Base-by-base conservation (phyloP, 352 stramenopile species). In the Phytophthora ohioensis region DNA sequence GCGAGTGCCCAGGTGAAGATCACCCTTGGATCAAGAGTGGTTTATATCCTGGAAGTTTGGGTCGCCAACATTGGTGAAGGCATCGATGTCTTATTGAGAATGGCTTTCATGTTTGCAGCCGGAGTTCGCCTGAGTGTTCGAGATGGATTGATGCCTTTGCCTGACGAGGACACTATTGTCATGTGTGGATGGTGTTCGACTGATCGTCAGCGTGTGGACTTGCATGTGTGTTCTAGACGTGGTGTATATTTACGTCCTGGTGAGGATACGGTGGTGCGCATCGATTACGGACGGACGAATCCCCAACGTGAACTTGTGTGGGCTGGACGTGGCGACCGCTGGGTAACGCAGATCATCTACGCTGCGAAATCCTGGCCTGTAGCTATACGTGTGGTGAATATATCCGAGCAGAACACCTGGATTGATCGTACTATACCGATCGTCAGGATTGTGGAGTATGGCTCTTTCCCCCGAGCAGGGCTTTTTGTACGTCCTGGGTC, bases 1-100 rank as follows among this genome's bases (percentile, higher is more conserved):
- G 30, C 61, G 0, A 60, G 54, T 15, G 38, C 71, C 0, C 0
- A 11, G 6, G 72, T 75, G 0, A 82, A 82, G 57, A 58, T 80
- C 10, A 82, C 68, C 0, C 48, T 80, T 1, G 62, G 71, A 0
- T 5, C 39, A 6, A 57, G 56, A 0, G 30, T 76, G 17, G 17
- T 21, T 21, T 21, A 21, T 21, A 21, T 21, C 17, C 17, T 21
- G 17, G 21, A 55, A 21, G 17, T 21, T 21, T 21, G 17, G n/a
- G n/a, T n/a, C n/a, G n/a, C 17, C 17, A 21, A 21, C 17, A 64
- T 80, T 10, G 71, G 64, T 3, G 47, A 75, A 31, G 71, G 69
- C 0, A 48, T 35, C 3, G 47, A 54, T 4, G 47, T 38, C 1
- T 30, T 54, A 27, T 30, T 54, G 3, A 27, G 47, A 27, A 54